Evolutionary conservation across 768 basidiomycete species (phyloP).

Genomic region (Collybia sp.): DNA sequence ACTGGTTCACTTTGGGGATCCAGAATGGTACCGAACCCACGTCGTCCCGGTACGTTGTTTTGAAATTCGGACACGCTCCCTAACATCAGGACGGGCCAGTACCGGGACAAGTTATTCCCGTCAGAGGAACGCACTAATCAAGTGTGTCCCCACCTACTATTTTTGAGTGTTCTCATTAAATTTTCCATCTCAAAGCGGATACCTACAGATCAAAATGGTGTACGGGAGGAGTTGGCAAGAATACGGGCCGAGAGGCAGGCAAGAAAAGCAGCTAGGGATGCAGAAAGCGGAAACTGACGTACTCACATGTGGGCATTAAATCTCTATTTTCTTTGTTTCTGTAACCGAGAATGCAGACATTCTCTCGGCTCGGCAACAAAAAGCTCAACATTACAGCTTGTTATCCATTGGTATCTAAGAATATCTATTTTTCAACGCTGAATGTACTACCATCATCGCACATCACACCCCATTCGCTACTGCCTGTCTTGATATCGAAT

Average conservation of each 20-base stretch:
- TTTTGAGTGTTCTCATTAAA: slow-evolving; percentile 1
- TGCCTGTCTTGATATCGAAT: slow-evolving; percentile 22
- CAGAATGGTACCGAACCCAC: slow-evolving; percentile 76
- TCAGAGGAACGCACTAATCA: slow-evolving; percentile 49
- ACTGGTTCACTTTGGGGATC: slow-evolving; percentile 83
- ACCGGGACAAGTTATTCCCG: slow-evolving; percentile 70
- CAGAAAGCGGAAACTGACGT: slow-evolving; percentile 19
- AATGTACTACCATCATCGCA: slow-evolving; percentile 35
- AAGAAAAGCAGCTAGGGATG: slow-evolving; percentile 42
- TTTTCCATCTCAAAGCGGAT: slow-evolving; percentile 37
- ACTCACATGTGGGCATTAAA: too few relatives aligned
- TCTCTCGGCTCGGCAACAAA: too few relatives aligned
- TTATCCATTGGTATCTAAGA: slow-evolving; percentile 1
- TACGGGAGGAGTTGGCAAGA: slow-evolving; percentile 67
- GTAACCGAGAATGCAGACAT: background rate
- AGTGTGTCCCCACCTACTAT: slow-evolving; percentile 22
- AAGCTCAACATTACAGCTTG: background rate
- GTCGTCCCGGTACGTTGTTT: slow-evolving; percentile 61
- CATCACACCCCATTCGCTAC: slow-evolving; percentile 28
- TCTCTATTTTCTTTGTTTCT: too few relatives aligned
- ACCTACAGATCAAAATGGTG: slow-evolving; percentile 60
- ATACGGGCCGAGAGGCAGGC: slow-evolving; percentile 56
- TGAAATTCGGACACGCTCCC: background rate
- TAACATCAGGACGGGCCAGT: slow-evolving; percentile 32
- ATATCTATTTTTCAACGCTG: slow-evolving; percentile 18